Evolutionary conservation across 768 basidiomycete genomes (phyloP).

Genomic region (Suillus placidus): DNA sequence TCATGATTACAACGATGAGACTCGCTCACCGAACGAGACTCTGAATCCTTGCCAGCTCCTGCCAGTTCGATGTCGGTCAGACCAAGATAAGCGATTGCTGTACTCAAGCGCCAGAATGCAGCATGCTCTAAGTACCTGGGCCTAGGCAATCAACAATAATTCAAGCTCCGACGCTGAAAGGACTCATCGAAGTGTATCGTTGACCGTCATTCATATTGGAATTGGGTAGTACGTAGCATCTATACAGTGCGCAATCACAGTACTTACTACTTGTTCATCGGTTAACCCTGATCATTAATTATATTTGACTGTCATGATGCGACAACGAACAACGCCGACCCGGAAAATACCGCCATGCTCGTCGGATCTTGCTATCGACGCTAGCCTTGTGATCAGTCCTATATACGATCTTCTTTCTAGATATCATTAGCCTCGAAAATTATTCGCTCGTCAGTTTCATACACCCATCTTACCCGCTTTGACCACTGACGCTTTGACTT

Average conservation of each 20-base stretch:
- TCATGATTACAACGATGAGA: too few species aligned
- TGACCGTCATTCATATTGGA: not conserved
- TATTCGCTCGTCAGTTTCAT: not conserved
- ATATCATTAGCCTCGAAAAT: not conserved
- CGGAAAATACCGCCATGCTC: constrained; percentile 4
- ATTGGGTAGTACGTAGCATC: not conserved
- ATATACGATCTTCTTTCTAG: not conserved
- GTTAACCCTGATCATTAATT: not conserved
- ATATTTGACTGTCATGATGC: not conserved
- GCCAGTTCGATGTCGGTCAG: too few species aligned
- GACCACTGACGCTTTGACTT: not conserved
- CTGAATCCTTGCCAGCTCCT: too few species aligned
- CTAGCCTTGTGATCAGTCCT: not conserved
- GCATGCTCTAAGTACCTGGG: too few species aligned
- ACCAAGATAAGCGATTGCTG: not conserved
- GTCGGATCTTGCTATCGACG: not conserved
- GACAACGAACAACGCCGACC: not conserved
- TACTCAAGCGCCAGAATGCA: not conserved
- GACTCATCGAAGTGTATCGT: not conserved
- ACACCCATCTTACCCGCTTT: not conserved
- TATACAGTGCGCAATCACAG: not conserved
- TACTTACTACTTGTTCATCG: not conserved
- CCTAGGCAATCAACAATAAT: not conserved
- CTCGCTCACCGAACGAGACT: too few species aligned
- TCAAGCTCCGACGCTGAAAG: not conserved